These are phyloP conservation scores for Cladosporium austrohemisphaericum DNA, from an alignment of 2,329 filamentous ascomycete genomes.

Conservation along the genomic window DNA sequence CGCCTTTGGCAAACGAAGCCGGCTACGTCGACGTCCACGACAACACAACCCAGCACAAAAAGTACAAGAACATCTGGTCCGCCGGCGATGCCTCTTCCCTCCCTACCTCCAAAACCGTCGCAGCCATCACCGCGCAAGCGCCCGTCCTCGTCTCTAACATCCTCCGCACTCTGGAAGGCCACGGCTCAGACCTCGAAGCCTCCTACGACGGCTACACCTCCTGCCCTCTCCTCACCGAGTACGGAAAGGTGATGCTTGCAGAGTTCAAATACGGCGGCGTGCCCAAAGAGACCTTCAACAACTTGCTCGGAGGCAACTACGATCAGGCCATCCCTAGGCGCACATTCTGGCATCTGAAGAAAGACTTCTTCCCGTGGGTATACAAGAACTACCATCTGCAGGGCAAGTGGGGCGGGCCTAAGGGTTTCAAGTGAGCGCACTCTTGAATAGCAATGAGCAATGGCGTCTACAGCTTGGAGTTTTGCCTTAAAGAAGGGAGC, in stretches of 20 bases:
- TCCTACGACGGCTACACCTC: slow-evolving; percentile 40
- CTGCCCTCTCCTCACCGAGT: slow-evolving; percentile 39
- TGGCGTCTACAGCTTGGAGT: no score
- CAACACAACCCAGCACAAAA: slow-evolving; percentile 35
- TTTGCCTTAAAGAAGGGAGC: no score
- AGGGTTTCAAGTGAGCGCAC: slow-evolving; percentile 39
- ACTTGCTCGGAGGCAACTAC: slow-evolving; percentile 51
- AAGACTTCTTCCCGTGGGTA: slow-evolving; percentile 66
- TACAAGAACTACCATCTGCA: slow-evolving; percentile 50
- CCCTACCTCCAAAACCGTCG: slow-evolving; percentile 39
- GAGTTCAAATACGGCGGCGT: slow-evolving; percentile 63
- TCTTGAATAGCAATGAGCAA: no score
- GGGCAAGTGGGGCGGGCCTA: slow-evolving; percentile 56
- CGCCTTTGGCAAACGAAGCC: slow-evolving; percentile 33
- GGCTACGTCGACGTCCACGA: slow-evolving; percentile 38
- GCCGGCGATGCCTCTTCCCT: slow-evolving; percentile 37
- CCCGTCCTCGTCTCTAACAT: slow-evolving; percentile 37
- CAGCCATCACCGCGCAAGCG: slow-evolving; percentile 37
- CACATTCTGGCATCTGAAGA: slow-evolving; percentile 61
- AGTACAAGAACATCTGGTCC: slow-evolving; percentile 39
- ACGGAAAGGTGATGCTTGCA: slow-evolving; percentile 60
- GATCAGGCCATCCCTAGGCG: slow-evolving; percentile 56
- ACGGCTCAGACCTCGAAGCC: slow-evolving; percentile 19
- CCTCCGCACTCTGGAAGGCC: slow-evolving; percentile 23
- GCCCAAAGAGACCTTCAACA: slow-evolving; percentile 60